phyloP scores from a whole-genome alignment of 352 stramenopile genomes.

The Phytophthora brassicae region DNA sequence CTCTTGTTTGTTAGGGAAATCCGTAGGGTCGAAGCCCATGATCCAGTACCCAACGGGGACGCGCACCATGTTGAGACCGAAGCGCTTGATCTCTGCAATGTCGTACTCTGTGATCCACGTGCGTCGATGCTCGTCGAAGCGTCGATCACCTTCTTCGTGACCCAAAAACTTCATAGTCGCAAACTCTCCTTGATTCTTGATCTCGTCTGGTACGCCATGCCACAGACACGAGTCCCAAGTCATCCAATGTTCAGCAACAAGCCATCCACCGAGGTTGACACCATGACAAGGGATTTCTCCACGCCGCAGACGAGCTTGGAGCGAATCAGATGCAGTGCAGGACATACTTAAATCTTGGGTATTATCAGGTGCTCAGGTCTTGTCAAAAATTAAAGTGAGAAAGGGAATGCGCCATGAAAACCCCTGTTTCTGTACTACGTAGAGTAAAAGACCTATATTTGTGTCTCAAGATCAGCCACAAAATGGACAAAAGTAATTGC shows the following conservation, averaged over 20 bases:
- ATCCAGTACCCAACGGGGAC: constrained; percentile 86
- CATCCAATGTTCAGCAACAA: constrained; percentile 84
- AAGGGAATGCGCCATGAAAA: constrained; percentile 4
- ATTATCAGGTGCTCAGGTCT: background rate
- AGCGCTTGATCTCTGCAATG: constrained; percentile 52
- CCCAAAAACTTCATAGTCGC: constrained; percentile 48
- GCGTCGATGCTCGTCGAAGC: constrained; percentile 55
- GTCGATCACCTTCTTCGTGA: constrained; percentile 35
- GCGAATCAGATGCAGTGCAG: constrained; percentile 28
- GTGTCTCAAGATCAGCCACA: constrained; percentile 26
- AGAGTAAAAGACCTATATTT: background rate
- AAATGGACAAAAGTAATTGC: too few relatives aligned
- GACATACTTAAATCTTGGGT: constrained; percentile 17
- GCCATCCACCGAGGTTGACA: constrained; percentile 75
- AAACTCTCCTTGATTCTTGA: constrained; percentile 56
- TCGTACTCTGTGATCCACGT: constrained; percentile 74
- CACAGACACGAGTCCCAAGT: constrained; percentile 54
- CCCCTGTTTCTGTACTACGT: constrained; percentile 24
- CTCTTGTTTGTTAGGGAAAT: constrained; percentile 32
- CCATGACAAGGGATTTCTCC: constrained; percentile 55
- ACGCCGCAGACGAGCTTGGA: constrained; percentile 63
- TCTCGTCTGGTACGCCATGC: constrained; percentile 39
- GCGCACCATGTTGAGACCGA: constrained; percentile 75
- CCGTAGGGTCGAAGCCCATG: constrained; percentile 58
- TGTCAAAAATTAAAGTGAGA: constrained; percentile 22